phyloP scores from a whole-genome alignment of 306 rosid species.

The Lablab purpureus region DNA sequence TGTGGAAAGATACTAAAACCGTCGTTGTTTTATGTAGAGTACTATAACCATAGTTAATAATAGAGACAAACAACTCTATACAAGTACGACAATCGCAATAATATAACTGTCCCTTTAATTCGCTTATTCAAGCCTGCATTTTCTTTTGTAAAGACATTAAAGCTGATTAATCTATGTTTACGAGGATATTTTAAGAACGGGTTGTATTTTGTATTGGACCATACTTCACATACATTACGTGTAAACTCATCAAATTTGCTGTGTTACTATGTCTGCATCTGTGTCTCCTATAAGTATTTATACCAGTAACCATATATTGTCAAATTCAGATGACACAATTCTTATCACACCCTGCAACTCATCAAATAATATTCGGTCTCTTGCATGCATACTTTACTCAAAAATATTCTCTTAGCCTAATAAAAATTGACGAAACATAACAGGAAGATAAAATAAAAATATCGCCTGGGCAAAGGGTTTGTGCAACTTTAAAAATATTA shows the following conservation, averaged over 20 bases:
- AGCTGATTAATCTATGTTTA: conserved; percentile 39
- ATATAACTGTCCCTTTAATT: conserved; percentile 44
- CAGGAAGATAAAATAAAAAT: background rate
- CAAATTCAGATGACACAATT: conserved; percentile 12
- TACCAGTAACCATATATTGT: background rate
- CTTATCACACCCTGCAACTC: conserved; percentile 23
- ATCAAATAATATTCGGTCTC: conserved; percentile 19
- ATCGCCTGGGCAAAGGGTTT: background rate
- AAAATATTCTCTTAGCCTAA: background rate
- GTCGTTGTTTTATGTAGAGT: conserved; percentile 37
- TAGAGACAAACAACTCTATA: conserved; percentile 42
- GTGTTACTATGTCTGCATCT: conserved; percentile 26
- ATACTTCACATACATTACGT: background rate
- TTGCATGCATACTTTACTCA: background rate
- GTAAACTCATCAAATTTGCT: conserved; percentile 27
- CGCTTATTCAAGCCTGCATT: conserved; percentile 44
- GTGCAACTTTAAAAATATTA: conserved; percentile 12
- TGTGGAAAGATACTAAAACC: conserved; percentile 45
- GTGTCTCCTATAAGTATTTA: background rate
- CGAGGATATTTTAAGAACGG: background rate
- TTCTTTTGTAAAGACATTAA: conserved; percentile 44
- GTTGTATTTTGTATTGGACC: background rate
- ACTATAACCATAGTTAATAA: conserved; percentile 29
- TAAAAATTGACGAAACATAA: background rate
- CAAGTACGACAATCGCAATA: conserved; percentile 52